A percentile compares a stretch with the other conserved stretches of the same genome.
Evolutionary conservation across 2,329 filamentous ascomycete genomes (phyloP).

Genomic region (Podosphaera fusca): DNA sequence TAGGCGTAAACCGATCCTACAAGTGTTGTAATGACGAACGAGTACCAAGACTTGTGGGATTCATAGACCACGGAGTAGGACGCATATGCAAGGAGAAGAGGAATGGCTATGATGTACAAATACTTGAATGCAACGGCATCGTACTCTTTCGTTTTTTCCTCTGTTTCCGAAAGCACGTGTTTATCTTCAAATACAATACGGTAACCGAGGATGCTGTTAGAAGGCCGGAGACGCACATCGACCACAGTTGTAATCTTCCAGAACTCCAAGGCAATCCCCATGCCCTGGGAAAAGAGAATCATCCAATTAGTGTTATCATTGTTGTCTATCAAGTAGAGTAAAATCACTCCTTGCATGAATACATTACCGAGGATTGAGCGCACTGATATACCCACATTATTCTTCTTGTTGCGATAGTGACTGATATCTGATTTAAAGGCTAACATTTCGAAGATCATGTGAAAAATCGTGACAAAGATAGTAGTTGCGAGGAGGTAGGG

Average conservation of each 20-base stretch:
- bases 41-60: conserved; percentile 94
- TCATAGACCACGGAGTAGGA: conserved; percentile 83
- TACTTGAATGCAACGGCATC: conserved; percentile 96
- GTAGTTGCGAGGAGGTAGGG: conserved; percentile 74
- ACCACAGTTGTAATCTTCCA: conserved; percentile 98
- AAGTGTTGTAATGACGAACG: conserved; percentile 80
- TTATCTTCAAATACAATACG: conserved; percentile 81
- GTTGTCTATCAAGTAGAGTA: conserved; percentile 92
- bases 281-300: conserved; percentile 74
- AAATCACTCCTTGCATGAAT: conserved; percentile 90
- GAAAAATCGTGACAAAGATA: conserved; percentile 60
- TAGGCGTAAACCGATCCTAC: conserved; percentile 95
- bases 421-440: conserved; percentile 95
- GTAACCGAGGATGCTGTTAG: conserved; percentile 53
- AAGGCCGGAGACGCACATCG: conserved; percentile 56
- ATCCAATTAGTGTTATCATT: conserved; percentile 95
- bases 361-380: conserved; percentile 92
- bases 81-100: conserved; percentile 72
- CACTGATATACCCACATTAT: conserved; percentile 88
- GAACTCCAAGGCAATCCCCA: conserved; percentile 41
- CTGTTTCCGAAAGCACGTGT: conserved; percentile 80
- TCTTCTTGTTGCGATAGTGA: conserved; percentile 99
- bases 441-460: conserved; percentile 86
- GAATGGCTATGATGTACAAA: conserved; percentile 79
- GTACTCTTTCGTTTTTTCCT: conserved; percentile 96